Percentiles rank a stretch among this genome's conserved stretches.
Evolutionary conservation across 192 early-diverging fungal species (phyloP).

Genomic region (Backusella westeae): DNA sequence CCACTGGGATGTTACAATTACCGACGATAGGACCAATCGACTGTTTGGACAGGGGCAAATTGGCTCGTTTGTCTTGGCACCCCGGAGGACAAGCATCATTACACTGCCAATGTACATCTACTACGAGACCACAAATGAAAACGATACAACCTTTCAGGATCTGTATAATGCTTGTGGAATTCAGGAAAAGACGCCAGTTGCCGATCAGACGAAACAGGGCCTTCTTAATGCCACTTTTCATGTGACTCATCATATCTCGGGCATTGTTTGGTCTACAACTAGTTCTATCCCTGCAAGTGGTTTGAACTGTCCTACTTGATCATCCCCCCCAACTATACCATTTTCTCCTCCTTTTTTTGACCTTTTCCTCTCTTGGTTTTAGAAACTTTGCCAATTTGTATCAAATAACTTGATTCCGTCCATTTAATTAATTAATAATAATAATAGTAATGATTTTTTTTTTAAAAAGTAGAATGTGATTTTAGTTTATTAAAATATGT

Average conservation of each 20-base stretch:
- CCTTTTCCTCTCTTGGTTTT: not conserved
- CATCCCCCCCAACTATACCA: not conserved
- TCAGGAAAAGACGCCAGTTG: slow-evolving; percentile 2
- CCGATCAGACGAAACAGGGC: not conserved
- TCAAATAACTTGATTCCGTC: not conserved
- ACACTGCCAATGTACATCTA: slow-evolving; percentile 10
- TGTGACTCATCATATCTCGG: slow-evolving; percentile 16
- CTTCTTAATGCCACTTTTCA: slow-evolving; percentile 8
- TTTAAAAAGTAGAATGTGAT: too few species aligned
- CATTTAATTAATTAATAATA: not conserved
- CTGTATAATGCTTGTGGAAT: slow-evolving; percentile 26
- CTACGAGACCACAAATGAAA: slow-evolving; percentile 8
- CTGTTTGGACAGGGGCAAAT: slow-evolving; percentile 16
- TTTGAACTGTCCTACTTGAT: not conserved
- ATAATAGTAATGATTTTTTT: too few species aligned
- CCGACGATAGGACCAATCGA: slow-evolving; percentile 13
- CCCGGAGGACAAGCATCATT: not conserved
- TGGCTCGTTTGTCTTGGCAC: not conserved
- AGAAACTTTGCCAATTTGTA: not conserved
- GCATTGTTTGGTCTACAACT: slow-evolving; percentile 11
- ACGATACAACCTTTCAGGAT: slow-evolving; percentile 22
- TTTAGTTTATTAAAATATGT: too few species aligned
- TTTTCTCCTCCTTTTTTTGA: not conserved
- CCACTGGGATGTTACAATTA: slow-evolving; percentile 4
- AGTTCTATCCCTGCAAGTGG: not conserved